Percentiles rank a stretch among this genome's conserved stretches.
phyloP scores from a whole-genome alignment of 176 grass and related monocot species.

The Carex myosuroides region DNA sequence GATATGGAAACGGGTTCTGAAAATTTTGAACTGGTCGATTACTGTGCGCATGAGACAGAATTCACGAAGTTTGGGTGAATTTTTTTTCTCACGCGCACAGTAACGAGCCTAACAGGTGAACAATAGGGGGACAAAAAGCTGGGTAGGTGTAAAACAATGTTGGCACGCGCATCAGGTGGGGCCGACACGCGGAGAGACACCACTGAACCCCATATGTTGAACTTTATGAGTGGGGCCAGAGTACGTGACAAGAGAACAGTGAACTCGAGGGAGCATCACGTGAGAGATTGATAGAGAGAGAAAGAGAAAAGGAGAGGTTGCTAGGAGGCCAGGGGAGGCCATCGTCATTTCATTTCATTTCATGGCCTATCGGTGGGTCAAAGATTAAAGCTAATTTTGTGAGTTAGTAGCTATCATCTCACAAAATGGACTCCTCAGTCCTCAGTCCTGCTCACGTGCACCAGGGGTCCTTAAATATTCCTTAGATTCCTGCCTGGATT shows the following conservation, averaged over 20 bases:
- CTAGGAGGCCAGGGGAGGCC: neutral
- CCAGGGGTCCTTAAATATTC: neutral
- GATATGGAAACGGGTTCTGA: too few relatives aligned
- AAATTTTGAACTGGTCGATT: too few relatives aligned
- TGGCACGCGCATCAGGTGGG: neutral
- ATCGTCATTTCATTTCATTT: neutral
- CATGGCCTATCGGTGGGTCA: neutral
- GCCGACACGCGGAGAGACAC: neutral
- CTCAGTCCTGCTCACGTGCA: conserved; percentile 7
- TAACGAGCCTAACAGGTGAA: neutral
- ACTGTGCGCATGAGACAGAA: too few relatives aligned
- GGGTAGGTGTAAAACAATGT: neutral
- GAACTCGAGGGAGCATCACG: conserved; percentile 14
- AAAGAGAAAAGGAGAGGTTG: neutral
- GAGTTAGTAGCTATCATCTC: neutral
- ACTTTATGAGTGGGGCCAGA: neutral
- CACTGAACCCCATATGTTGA: neutral
- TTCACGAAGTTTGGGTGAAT: too few relatives aligned
- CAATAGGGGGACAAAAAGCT: neutral
- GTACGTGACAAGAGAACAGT: neutral
- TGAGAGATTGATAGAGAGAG: neutral
- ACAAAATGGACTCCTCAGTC: neutral
- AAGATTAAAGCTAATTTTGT: neutral
- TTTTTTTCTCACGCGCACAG: too few relatives aligned
- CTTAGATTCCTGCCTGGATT: neutral